Evolutionary conservation across 2,329 filamentous ascomycete species (phyloP).

Genomic region (Xylariaceae sp.): DNA sequence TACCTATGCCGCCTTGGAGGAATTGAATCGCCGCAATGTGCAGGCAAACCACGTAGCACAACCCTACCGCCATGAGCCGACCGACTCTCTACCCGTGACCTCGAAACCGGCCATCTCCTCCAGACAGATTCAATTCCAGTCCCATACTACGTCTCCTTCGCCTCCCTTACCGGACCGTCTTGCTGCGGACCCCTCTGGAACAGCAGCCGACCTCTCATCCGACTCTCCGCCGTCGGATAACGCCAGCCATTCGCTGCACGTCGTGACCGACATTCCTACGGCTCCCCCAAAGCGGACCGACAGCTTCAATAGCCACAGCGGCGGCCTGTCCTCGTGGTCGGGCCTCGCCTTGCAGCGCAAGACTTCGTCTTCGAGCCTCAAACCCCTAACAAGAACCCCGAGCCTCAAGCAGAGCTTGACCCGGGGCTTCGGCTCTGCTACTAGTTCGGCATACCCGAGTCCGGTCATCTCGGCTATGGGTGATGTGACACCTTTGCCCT

Average conservation of each 20-base stretch:
- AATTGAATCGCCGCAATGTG: conserved; percentile 19
- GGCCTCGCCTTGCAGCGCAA: conserved; percentile 30
- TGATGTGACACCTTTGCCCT: conserved; percentile 72
- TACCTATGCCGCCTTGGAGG: conserved; percentile 15
- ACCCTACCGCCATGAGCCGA: conserved; percentile 9
- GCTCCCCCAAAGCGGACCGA: conserved; percentile 20
- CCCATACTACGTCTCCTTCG: conserved; percentile 33
- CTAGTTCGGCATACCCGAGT: conserved; percentile 63
- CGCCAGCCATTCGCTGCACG: too few species aligned
- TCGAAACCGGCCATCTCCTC: conserved; percentile 13
- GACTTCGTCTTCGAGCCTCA: conserved; percentile 37
- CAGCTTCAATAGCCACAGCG: conserved; percentile 29
- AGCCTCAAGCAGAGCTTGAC: conserved; percentile 52
- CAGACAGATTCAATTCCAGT: conserved; percentile 26
- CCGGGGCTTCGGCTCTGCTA: conserved; percentile 46
- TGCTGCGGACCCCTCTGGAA: too few species aligned
- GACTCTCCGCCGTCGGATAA: conserved; percentile 10
- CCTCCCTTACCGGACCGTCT: conserved; percentile 20
- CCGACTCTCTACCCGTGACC: conserved; percentile 7
- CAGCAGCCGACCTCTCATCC: too few species aligned
- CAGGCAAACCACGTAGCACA: conserved; percentile 17
- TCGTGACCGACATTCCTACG: conserved; percentile 30
- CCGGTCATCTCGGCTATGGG: conserved; percentile 69
- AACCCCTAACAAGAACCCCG: conserved; percentile 49
- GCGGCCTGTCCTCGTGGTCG: conserved; percentile 22